Base-by-base conservation (phyloP, 2,329 filamentous ascomycete species). In the Clathrospora elynae region DNA sequence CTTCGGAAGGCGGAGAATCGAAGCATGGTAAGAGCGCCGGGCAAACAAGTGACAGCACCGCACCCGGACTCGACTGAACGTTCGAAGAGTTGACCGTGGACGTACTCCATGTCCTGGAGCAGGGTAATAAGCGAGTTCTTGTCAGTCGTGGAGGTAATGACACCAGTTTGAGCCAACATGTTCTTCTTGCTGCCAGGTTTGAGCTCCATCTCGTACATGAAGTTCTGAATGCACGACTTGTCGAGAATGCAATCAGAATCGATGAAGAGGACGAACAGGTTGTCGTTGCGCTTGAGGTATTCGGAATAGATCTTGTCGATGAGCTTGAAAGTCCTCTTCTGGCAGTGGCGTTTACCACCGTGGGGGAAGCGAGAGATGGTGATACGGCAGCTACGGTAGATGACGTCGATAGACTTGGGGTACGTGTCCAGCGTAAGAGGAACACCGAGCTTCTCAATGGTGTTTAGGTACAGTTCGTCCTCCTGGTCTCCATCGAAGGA, bases 121-220 rank as follows among this genome's bases (percentile, higher is more conserved):
- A 99, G 76, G 0, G 93, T 97, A 62, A 97, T 88, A 42, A 97
- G 75, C 55, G 87, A 90, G 68, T 95, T 87, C 61, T 88, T 93
- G 59, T 86, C 82, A 0, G 92, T 96, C 0, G 91, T 96, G 1
- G 90, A 92, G 2, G 92, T 97, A 64, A 97, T 97, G 63, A 97
- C 88, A 20, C 92, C 92, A 10, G 92, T 97, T 90, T 96, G 96
- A 38, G 92, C 92, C 63, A 97, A 78, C 89, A 96, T 96, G 67
- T 95, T 89, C 64, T 85, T 84, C 64, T 88, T 84, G 73, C 91
- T 95, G 40, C 91, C 91, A 1, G 92, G 92, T 70, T 92, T 96
- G 48, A 97, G 78, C 71, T 97, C 90, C 93, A 97, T 97, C 67
- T 97, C 92, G 71, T 93, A 96, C 75, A 97, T 88, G 72, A 97